Conservation (phyloP, 306 rosid species). For the Gillenia trifoliata region DNA sequence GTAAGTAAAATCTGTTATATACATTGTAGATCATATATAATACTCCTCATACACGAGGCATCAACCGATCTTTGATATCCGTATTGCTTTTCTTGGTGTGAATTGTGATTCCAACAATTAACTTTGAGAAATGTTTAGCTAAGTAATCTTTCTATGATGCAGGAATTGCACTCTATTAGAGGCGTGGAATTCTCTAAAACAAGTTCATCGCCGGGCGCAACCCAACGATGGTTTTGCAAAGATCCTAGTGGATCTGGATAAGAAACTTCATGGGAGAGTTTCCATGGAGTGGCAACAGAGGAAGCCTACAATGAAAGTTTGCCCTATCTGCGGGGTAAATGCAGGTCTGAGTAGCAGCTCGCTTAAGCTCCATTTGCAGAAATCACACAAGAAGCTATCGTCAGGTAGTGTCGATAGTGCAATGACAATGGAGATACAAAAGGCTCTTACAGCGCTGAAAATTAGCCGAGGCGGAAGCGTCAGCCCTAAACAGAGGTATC, state of each 20-base stretch:
- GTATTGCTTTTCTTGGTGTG: not conserved
- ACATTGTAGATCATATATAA: not conserved
- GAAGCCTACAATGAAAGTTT: conserved; percentile 76
- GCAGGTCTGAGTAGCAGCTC: conserved; percentile 96
- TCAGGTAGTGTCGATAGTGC: conserved; percentile 96
- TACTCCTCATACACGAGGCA: not conserved
- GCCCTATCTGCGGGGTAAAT: conserved; percentile 90
- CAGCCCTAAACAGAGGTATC: conserved; percentile 60
- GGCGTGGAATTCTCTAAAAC: conserved; percentile 83
- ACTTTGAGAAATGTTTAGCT: conserved; percentile 1
- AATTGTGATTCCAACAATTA: not conserved
- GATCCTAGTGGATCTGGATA: conserved; percentile 51
- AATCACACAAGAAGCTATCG: conserved; percentile 78
- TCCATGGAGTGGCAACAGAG: conserved; percentile 94
- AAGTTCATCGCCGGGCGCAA: conserved; percentile 84
- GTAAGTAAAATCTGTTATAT: conserved; percentile 46
- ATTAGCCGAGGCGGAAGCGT: conserved; percentile 61
- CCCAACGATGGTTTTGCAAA: conserved; percentile 93
- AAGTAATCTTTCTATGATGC: conserved; percentile 23
- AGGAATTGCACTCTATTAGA: conserved; percentile 58
- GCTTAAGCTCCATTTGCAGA: conserved; percentile 85
- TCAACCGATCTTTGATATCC: not conserved
- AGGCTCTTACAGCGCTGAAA: conserved; percentile 66
- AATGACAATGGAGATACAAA: conserved; percentile 87
- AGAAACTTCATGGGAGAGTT: conserved; percentile 63